Percentiles rank a stretch among this genome's conserved stretches.
phyloP scores from a whole-genome alignment of 2,329 filamentous ascomycete species.

The Elsinoe perseae region DNA sequence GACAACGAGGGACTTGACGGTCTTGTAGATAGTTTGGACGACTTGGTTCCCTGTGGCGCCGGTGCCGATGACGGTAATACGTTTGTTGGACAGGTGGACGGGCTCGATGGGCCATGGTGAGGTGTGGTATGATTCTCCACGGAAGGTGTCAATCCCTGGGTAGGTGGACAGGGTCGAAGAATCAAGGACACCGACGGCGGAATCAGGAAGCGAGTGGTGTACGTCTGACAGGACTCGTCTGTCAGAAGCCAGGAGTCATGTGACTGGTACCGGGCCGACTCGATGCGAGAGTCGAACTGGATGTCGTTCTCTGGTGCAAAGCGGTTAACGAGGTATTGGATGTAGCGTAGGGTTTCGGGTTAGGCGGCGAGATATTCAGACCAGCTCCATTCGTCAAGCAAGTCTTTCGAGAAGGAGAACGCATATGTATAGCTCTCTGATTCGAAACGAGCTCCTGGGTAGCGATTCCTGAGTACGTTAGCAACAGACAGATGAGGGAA shows the following conservation, averaged over 20 bases:
- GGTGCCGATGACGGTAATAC: slow-evolving; percentile 29
- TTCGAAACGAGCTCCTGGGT: slow-evolving; percentile 43
- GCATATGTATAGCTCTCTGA: slow-evolving; percentile 42
- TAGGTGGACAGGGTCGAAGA: slow-evolving; percentile 29
- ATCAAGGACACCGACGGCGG: slow-evolving; percentile 34
- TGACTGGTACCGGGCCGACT: slow-evolving; percentile 31
- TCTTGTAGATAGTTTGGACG: slow-evolving; percentile 23
- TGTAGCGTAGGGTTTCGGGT: slow-evolving; percentile 44
- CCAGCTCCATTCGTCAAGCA: slow-evolving; percentile 39
- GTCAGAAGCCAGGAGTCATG: slow-evolving; percentile 29
- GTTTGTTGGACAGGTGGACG: slow-evolving; percentile 22
- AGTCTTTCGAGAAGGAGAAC: slow-evolving; percentile 37
- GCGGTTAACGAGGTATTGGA: slow-evolving; percentile 41
- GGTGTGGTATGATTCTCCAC: slow-evolving; percentile 29
- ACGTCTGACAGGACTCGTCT: slow-evolving; percentile 27
- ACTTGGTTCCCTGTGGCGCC: slow-evolving; percentile 25
- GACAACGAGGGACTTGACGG: background rate
- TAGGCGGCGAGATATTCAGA: slow-evolving; percentile 30
- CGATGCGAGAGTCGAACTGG: slow-evolving; percentile 36
- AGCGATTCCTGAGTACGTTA: slow-evolving; percentile 35
- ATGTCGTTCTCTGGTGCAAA: slow-evolving; percentile 36
- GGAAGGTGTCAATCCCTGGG: slow-evolving; percentile 27
- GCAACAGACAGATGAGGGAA: background rate
- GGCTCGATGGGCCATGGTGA: slow-evolving; percentile 25
- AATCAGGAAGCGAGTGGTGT: slow-evolving; percentile 30